phyloP scores from a whole-genome alignment of 2,329 filamentous ascomycete species.

The Lachnellula arida region DNA sequence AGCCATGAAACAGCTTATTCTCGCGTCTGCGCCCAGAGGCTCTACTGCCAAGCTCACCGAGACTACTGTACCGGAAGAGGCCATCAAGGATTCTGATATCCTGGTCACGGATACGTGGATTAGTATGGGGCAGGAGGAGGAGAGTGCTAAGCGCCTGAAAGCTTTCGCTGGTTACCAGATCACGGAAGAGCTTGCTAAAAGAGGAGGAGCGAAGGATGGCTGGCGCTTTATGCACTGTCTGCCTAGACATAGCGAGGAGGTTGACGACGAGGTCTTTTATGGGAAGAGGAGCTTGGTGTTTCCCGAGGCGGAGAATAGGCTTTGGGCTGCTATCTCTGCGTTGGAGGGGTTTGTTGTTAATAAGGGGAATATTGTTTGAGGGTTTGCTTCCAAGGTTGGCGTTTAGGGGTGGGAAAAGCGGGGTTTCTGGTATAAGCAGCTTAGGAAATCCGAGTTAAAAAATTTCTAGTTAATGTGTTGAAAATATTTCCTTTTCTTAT shows the following conservation, averaged over 20 bases:
- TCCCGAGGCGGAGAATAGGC: constrained; percentile 86
- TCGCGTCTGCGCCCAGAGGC: constrained; percentile 50
- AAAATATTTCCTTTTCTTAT: too few species aligned
- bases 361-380: constrained; percentile 65
- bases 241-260: constrained; percentile 87
- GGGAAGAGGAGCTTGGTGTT: constrained; percentile 82
- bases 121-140: constrained; percentile 94
- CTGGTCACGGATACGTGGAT: constrained; percentile 98
- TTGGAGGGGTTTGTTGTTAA: constrained; percentile 93
- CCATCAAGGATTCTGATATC: constrained; percentile 76
- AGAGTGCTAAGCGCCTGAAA: constrained; percentile 69
- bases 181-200: constrained; percentile 75
- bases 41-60: constrained; percentile 65
- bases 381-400: not conserved
- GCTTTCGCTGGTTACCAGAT: constrained; percentile 91
- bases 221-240: constrained; percentile 99
- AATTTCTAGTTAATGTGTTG: too few species aligned
- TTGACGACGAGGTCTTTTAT: constrained; percentile 93
- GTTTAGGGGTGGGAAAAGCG: not conserved
- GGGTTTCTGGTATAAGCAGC: not conserved
- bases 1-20: constrained; percentile 69
- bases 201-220: constrained; percentile 76
- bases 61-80: constrained; percentile 78
- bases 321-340: constrained; percentile 81
- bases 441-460: not conserved